These are phyloP conservation scores for Euphorbia tirucalli DNA, from an alignment of 345 rosid genomes.

Conservation along the genomic window DNA sequence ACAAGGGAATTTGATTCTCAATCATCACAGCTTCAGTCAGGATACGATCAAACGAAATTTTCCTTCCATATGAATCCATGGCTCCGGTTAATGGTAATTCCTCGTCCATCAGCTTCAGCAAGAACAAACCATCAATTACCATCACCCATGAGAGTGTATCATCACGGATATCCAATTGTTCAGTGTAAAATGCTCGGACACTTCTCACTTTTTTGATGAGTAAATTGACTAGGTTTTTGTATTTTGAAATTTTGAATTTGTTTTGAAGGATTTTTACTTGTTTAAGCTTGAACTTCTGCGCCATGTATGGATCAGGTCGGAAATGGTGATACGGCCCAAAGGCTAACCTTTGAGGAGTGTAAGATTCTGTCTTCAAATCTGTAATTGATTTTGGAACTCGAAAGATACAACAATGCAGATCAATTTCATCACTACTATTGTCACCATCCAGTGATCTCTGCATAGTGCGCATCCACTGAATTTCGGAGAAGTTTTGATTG, in stretches of 20 bases:
- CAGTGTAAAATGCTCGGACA: neutral
- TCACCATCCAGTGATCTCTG: neutral
- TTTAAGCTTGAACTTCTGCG: neutral
- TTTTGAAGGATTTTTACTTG: neutral
- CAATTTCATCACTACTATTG: neutral
- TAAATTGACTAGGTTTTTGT: neutral
- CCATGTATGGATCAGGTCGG: neutral
- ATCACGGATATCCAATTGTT: neutral
- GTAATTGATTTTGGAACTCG: neutral
- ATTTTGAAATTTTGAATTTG: neutral
- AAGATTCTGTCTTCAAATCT: neutral
- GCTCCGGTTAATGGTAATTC: neutral
- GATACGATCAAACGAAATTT: neutral
- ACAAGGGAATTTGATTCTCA: constrained; percentile 10
- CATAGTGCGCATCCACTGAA: neutral
- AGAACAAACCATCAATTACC: constrained; percentile 5
- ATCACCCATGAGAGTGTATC: constrained; percentile 3
- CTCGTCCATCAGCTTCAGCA: neutral
- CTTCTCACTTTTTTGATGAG: neutral
- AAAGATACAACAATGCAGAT: neutral
- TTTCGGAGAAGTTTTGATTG: neutral
- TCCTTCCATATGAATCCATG: neutral
- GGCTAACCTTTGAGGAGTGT: neutral
- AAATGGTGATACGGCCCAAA: constrained; percentile 6
- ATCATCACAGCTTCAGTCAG: neutral